Base-by-base conservation (phyloP, 441 rosid species). In the Cnidoscolus chayamansa region DNA sequence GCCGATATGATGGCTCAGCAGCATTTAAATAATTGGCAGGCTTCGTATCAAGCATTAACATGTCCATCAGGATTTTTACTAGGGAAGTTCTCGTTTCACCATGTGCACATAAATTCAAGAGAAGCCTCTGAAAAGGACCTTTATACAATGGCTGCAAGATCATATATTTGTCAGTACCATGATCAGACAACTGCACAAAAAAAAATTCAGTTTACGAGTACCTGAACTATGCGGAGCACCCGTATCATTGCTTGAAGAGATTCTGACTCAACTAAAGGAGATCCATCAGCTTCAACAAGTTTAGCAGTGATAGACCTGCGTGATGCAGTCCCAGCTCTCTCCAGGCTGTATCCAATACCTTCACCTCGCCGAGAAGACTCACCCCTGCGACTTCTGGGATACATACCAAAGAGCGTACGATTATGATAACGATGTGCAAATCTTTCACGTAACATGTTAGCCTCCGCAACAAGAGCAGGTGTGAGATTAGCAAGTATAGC, bases 381-480 rank as follows among this genome's bases (percentile, higher is more conserved):
- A 80, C 95, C 98, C 79, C 99, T 85, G 66, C 96, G 97, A 82
- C 81, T 92, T 78, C 99, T 87, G 68, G 98, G 92, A 76, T 95
- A 91, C 99, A 93, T 93, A 47, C 98, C 99, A 70, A 93, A 90
- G 69, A 93, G 86, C 35, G 91, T 73, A 70, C 92, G 98, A 77
- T 90, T 95, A 77, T 87, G 91, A 81, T 91, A 90, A 62, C 96
- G 89, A 81, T 91, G 89, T 32, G 99, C 99, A 78, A 92, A 90
- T 84, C 99, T 90, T 80, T 95, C 99, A 16, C 99, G 94, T 78
- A 95, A 78, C 99, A 95, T 87, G 82, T 90, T 93, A 63, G 99
- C 99, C 92, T 95, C 99, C 73, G 98, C 96, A 70, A 95, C 97
- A 76, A 95, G 94, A 7, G 97, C 99, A 71, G 99, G 99, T 19